Percentiles rank a stretch among this genome's conserved stretches.
Evolutionary conservation across 176 grass and related monocot genomes (phyloP).

Genomic region (Calamus simplicifolius): DNA sequence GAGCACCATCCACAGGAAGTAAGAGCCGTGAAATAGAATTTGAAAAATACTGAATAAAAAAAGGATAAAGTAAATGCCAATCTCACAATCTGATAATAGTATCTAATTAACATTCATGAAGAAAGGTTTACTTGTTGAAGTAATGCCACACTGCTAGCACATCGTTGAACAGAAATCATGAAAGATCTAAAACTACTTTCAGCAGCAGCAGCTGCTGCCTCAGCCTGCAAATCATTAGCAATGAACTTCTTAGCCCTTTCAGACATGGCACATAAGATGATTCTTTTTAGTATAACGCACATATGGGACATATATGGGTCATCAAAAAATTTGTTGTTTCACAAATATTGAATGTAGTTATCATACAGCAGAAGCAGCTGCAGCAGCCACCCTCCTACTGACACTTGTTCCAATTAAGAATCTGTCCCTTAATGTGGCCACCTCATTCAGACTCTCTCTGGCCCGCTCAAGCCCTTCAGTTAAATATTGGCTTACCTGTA

Average conservation of each 20-base stretch:
- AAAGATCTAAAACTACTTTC: constrained; percentile 93
- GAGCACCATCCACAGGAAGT: constrained; percentile 81
- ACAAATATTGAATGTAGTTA: constrained; percentile 5
- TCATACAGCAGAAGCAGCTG: constrained; percentile 82
- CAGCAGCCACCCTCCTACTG: constrained; percentile 82
- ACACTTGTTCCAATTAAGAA: constrained; percentile 88
- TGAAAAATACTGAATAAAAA: constrained; percentile 63
- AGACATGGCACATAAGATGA: too few species aligned
- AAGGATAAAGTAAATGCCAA: not conserved
- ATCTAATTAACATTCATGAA: not conserved
- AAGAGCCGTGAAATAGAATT: constrained; percentile 89
- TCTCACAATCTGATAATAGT: not conserved
- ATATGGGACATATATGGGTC: not conserved
- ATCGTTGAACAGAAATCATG: constrained; percentile 94
- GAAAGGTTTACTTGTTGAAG: constrained; percentile 84
- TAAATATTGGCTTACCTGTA: constrained; percentile 86
- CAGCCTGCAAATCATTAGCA: constrained; percentile 51
- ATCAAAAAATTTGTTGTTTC: not conserved
- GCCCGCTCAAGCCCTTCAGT: constrained; percentile 88
- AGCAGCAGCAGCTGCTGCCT: constrained; percentile 70
- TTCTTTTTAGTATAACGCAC: too few species aligned
- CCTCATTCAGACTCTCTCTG: constrained; percentile 85
- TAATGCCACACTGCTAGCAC: constrained; percentile 83
- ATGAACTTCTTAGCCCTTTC: constrained; percentile 4
- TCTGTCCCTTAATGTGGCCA: constrained; percentile 57